phyloP scores from a whole-genome alignment of 176 grass and related monocot species.

The Eleusine coracana region DNA sequence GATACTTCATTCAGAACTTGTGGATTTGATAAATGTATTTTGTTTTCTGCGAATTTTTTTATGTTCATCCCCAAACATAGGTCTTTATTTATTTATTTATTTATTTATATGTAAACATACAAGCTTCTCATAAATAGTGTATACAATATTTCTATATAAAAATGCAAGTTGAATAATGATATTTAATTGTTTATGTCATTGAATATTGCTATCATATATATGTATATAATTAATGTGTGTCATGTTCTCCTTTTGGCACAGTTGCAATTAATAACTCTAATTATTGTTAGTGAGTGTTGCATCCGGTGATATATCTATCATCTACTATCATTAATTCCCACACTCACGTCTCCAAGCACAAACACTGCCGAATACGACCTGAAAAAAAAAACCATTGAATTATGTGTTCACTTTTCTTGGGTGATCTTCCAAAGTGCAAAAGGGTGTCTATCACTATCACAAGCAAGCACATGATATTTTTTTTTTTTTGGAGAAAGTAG shows the following conservation, averaged over 20 bases:
- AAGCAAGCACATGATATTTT: background rate
- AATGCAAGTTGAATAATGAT: background rate
- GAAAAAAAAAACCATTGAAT: conserved; percentile 1
- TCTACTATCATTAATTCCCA: background rate
- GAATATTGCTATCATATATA: background rate
- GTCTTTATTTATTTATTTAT: no score
- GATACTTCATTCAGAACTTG: no score
- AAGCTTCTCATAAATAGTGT: background rate
- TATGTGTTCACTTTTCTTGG: background rate
- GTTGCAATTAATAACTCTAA: background rate
- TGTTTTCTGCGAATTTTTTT: no score
- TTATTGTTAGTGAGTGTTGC: background rate
- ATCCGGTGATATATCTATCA: background rate
- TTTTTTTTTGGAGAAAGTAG: background rate
- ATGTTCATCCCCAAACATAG: no score
- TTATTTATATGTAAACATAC: background rate
- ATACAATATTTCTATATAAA: background rate
- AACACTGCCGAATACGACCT: background rate
- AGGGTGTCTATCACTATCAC: conserved; percentile 21
- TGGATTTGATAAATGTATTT: no score
- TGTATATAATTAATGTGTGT: background rate
- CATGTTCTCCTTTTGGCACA: background rate
- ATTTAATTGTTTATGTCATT: background rate
- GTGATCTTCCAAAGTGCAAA: background rate
- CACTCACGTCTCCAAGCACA: background rate